phyloP scores from a whole-genome alignment of 345 rosid species.

The Eucalyptus lansdowneana region DNA sequence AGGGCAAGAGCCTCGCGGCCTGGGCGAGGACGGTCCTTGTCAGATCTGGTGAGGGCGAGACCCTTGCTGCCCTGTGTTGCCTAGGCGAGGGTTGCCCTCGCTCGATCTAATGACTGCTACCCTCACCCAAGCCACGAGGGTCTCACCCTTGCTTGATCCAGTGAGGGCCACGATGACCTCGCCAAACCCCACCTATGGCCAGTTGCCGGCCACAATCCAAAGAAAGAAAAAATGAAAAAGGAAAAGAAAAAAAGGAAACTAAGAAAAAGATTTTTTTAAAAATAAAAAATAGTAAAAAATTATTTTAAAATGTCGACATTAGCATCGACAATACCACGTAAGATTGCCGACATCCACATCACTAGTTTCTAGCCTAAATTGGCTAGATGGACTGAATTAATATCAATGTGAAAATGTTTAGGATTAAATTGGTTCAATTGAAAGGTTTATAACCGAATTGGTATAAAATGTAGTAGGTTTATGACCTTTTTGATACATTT shows the following conservation, averaged over 20 bases:
- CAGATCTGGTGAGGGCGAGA: accelerated
- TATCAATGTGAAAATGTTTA: no score
- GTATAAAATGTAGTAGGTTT: accelerated
- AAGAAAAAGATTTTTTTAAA: no score
- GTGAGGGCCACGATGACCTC: accelerated
- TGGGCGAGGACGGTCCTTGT: no score
- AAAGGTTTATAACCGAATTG: accelerated
- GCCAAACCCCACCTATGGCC: accelerated
- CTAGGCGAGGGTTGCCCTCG: no score
- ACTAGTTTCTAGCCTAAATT: accelerated
- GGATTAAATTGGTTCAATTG: accelerated
- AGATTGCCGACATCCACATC: accelerated
- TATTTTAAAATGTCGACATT: accelerated
- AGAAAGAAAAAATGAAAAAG: no score
- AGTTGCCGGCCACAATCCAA: no score
- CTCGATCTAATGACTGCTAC: no score
- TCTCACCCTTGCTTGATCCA: accelerated
- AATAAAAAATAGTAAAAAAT: no score
- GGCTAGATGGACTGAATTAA: accelerated
- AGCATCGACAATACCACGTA: accelerated
- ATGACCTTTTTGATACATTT: no score
- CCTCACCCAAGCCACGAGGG: no score
- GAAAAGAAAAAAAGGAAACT: no score
- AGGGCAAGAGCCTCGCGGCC: no score
- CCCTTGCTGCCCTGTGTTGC: accelerated